Conservation (phyloP, 176 grass and related monocot genomes). For the Juncus inflexus region DNA sequence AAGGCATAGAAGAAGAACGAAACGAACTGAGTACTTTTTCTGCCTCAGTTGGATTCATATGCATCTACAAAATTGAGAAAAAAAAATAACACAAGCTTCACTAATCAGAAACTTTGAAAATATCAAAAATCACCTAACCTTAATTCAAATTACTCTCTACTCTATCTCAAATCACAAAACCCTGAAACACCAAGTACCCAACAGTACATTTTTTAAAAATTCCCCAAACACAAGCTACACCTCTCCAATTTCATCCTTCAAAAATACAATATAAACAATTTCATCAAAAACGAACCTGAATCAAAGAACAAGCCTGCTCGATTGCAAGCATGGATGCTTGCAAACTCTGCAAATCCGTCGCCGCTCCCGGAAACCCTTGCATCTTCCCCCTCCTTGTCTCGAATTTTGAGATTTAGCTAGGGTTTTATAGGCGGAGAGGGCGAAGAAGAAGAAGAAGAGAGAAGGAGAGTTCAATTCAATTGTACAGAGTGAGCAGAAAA, state of each 20-base stretch:
- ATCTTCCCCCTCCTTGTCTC: constrained; percentile 21
- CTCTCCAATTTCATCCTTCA: no score
- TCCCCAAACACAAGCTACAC: no score
- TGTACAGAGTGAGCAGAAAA: neutral
- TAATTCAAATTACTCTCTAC: no score
- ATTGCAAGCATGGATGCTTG: constrained; percentile 81
- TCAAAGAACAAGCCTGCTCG: constrained; percentile 77
- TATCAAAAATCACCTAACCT: no score
- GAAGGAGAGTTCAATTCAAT: constrained; percentile 7
- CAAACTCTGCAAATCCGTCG: constrained; percentile 54
- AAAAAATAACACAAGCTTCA: neutral
- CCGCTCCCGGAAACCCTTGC: constrained; percentile 74
- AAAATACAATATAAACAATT: no score
- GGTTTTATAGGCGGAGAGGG: constrained; percentile 22
- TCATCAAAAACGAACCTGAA: constrained; percentile 45
- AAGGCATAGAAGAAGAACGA: constrained; percentile 81
- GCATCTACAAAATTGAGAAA: constrained; percentile 54
- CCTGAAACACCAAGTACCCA: neutral
- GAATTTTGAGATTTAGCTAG: constrained; percentile 23
- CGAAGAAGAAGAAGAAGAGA: constrained; percentile 12
- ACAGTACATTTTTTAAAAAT: neutral
- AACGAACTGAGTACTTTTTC: constrained; percentile 70
- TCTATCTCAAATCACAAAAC: neutral
- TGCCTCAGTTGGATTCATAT: constrained; percentile 81
- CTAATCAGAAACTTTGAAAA: neutral